Percentiles rank a stretch among this genome's conserved stretches.
Conservation (phyloP, 176 grass and related monocot species). For the Triticum monococcum region DNA sequence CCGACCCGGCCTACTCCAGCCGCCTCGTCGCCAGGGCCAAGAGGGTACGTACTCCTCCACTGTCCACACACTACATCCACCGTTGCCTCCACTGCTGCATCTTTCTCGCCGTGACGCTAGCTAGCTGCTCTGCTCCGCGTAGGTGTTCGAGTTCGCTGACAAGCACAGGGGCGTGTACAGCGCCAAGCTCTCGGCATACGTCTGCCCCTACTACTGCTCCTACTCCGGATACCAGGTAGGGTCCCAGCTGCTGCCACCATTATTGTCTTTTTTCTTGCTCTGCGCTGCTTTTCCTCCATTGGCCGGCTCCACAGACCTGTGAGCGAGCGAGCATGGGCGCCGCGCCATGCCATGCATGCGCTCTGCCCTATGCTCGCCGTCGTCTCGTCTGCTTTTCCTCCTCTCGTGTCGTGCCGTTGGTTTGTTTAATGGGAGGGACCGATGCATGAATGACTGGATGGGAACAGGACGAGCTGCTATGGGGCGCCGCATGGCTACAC, state of each 20-base stretch:
- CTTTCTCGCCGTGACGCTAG: not conserved
- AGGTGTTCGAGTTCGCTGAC: conserved; percentile 92
- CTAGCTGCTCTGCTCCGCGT: not conserved
- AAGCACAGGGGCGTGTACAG: conserved; percentile 89
- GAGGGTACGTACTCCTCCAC: conserved; percentile 25
- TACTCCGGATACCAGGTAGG: conserved; percentile 87
- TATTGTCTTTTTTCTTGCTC: not conserved
- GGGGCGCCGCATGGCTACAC: conserved; percentile 95
- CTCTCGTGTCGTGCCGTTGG: not conserved
- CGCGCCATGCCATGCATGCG: not conserved
- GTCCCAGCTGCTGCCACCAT: not conserved
- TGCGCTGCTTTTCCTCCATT: conserved; percentile 24
- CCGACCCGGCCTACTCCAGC: conserved; percentile 69
- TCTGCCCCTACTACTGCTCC: conserved; percentile 96
- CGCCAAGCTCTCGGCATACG: conserved; percentile 48
- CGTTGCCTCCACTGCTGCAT: not conserved
- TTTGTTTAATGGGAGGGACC: not conserved
- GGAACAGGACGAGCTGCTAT: conserved; percentile 77
- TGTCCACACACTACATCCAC: not conserved
- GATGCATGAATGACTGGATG: not conserved
- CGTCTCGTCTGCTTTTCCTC: not conserved
- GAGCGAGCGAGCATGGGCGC: not conserved
- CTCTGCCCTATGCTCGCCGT: not conserved
- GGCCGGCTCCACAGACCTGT: not conserved
- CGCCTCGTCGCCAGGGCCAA: conserved; percentile 69